phyloP scores from a whole-genome alignment of 306 rosid species.

The Prunus davidiana region DNA sequence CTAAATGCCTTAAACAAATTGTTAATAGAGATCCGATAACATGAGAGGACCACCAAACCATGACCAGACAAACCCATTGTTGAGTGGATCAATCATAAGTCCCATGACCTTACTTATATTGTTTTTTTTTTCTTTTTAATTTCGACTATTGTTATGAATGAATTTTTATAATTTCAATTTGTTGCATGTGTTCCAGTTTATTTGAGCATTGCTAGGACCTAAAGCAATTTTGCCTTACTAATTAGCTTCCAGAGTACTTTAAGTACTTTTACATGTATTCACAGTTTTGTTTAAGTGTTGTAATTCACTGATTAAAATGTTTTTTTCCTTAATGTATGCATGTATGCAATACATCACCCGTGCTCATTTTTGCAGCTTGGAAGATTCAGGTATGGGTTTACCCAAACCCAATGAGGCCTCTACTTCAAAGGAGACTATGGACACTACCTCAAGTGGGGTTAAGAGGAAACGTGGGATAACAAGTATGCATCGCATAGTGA shows the following conservation, averaged over 20 bases:
- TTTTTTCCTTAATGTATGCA: not conserved
- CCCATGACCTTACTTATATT: no score
- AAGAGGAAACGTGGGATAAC: constrained; percentile 9
- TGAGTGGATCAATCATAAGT: no score
- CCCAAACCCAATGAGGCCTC: not conserved
- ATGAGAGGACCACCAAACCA: no score
- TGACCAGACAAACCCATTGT: no score
- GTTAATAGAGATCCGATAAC: no score
- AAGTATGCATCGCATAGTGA: not conserved
- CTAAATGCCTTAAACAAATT: no score
- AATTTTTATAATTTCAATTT: not conserved
- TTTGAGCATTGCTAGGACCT: no score
- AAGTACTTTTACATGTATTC: no score
- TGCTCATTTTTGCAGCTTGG: not conserved
- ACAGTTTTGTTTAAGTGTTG: not conserved
- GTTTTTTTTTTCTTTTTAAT: not conserved
- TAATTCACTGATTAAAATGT: not conserved
- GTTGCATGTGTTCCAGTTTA: not conserved
- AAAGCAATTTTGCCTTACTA: no score
- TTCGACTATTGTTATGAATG: not conserved
- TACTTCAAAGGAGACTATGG: not conserved
- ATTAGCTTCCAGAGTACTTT: no score
- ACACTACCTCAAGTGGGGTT: not conserved
- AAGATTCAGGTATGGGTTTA: not conserved
- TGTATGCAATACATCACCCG: not conserved